Base-by-base conservation (phyloP, 306 rosid genomes). In the Begonia fuchsioides region DNA sequence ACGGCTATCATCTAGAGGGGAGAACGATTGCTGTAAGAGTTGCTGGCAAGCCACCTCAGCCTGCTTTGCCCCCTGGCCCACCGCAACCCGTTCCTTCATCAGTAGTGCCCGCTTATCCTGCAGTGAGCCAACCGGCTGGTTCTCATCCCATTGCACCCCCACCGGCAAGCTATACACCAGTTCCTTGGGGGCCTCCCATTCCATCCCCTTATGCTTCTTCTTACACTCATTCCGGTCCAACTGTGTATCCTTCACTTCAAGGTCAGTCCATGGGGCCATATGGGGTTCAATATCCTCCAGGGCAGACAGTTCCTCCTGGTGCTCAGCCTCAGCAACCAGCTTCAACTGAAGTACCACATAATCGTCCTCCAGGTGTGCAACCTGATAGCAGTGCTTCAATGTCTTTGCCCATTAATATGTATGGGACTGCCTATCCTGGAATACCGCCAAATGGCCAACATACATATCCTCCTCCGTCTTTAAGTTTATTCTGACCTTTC, bases 11-110 rank as follows among this genome's bases (percentile, higher is more conserved):
- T 56, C 79, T 90, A 10, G 98, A 85, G 63, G 94, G 93, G 16
- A 72, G 95, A 61, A 85, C 95, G 18, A 85, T 90, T 71, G 98
- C 98, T 20, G 98, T 90, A 56, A 73, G 98, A 68, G 95, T 90
- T 45, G 95, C 98, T 20, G 98, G 98, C 52, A 79, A 73, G 83
- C 98, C 98, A 49, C 98, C 95, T 32, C 95, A 85, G 78, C 93
- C 98, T 52, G 69, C 65, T 43, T 82, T 79, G 46, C 87, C 97
- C 58, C 92, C 95, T 39, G 86, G 86, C 4, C 95, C 95, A 1
- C 95, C 95, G 0, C 69, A 83, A 5, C 71, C 95, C 1, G 57
- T 79, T 13, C 61, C 95, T 0, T 67, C 86, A 5, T 72, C 95
- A 1, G 55, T 79, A 14, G 62, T 72, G 63, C 80, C 94, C 18